Evolutionary conservation across 441 rosid genomes (phyloP), one percentile per base, ranked within the genome.

Genomic region (Pelargonium fulgidum): DNA sequence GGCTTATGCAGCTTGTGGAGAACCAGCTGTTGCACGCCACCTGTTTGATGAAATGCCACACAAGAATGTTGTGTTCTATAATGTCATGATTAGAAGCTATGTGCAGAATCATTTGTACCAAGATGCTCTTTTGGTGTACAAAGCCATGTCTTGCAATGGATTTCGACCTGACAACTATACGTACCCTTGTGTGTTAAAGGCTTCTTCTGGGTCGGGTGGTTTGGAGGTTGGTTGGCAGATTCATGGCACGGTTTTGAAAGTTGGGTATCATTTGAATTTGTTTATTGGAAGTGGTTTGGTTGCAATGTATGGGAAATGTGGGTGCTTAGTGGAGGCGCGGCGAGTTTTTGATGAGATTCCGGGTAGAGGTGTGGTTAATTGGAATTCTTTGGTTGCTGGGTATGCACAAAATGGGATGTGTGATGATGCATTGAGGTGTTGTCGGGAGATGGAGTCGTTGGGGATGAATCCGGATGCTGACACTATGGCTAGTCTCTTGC

Each of bases 331-430:
- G 3, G 81, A 81, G 72, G 87, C 91, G 36, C 65, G 83, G 63
- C 73, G 22, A 72, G 87, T 78, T 54, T 84, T 86, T 52, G 79
- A 85, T 41, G 87, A 83, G 75, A 81, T 86, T 83, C 74, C 78
- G 0, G 73, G 76, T 20, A 80, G 79, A 76, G 91, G 85, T 68
- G 86, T 85, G 5, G 85, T 87, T 65, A 78, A 87, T 68, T 85
- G 91, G 91, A 87, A 85, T 66, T 82, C 91, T 5, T 77, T 85
- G 76, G 85, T 85, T 70, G 82, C 86, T 29, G 82, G 86, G 47
- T 83, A 82, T 65, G 83, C 89, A 13, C 89, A 82, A 66, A 85
- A 74, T 67, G 80, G 81, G 62, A 79, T 73, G 64, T 79, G 85
- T 70, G 87, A 86, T 72, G 81, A 78, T 67, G 86, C 91, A 26